Evolutionary conservation across 2,329 filamentous ascomycete genomes (phyloP).

Genomic region (Talaromyces verruculosus): DNA sequence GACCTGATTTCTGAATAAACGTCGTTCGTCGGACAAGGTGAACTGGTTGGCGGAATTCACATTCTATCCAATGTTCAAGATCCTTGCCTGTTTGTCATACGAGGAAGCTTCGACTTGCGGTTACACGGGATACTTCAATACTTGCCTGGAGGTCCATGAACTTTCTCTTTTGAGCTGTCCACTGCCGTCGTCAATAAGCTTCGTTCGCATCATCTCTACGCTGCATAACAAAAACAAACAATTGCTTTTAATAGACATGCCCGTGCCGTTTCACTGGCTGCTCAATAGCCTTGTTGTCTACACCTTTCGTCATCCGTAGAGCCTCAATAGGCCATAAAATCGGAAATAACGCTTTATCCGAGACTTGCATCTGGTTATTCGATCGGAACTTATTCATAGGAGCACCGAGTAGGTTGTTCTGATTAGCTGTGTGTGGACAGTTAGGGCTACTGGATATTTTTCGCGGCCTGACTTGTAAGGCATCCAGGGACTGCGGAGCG

Average conservation of each 20-base stretch:
- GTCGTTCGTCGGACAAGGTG: neutral
- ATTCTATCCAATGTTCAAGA: neutral
- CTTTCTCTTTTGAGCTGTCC: neutral
- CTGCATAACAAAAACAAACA: neutral
- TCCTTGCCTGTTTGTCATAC: conserved; percentile 2
- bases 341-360: no score
- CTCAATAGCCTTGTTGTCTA: neutral
- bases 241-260: neutral
- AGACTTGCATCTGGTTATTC: neutral
- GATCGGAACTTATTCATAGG: neutral
- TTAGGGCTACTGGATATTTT: neutral
- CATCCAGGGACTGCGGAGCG: no score
- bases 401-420: neutral
- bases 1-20: neutral
- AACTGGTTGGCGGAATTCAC: neutral
- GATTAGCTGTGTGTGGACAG: neutral
- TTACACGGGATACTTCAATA: neutral
- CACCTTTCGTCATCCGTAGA: neutral
- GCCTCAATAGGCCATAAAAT: neutral
- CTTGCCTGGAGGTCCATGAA: neutral
- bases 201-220: neutral
- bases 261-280: neutral
- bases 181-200: neutral
- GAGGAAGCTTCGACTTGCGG: neutral
- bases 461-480: neutral